Conservation (phyloP, 495 filamentous ascomycete species). For the Penicillium pulvis region DNA sequence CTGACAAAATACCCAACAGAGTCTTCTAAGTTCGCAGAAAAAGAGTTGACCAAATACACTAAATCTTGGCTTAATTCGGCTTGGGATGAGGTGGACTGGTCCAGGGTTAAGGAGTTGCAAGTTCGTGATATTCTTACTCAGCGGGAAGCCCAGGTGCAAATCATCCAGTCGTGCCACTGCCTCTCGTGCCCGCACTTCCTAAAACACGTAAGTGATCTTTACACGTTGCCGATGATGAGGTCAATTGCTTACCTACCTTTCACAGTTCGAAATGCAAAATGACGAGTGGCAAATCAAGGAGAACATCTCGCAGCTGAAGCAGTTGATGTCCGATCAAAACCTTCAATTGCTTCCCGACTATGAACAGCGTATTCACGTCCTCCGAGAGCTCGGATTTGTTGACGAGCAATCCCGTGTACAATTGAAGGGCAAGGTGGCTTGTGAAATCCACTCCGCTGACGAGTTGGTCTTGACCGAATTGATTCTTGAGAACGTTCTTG, state of each 20-base stretch:
- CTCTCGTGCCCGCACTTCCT: constrained; percentile 72
- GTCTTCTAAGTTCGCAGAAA: constrained; percentile 51
- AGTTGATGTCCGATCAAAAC: constrained; percentile 93
- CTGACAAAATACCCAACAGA: constrained; percentile 27
- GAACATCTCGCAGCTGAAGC: constrained; percentile 80
- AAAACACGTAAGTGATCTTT: constrained; percentile 68
- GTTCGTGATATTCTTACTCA: constrained; percentile 73
- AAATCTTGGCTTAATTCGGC: constrained; percentile 67
- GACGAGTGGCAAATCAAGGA: constrained; percentile 94
- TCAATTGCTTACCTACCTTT: constrained; percentile 1
- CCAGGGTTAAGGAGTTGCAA: constrained; percentile 73
- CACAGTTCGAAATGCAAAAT: constrained; percentile 83
- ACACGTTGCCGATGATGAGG: background rate
- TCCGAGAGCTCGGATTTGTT: constrained; percentile 88
- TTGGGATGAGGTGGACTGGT: constrained; percentile 89
- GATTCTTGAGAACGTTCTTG: constrained; percentile 92
- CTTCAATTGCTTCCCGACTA: constrained; percentile 97
- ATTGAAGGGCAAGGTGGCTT: constrained; percentile 97
- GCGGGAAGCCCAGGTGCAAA: constrained; percentile 60
- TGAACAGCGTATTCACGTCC: constrained; percentile 87
- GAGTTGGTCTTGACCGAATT: constrained; percentile 97
- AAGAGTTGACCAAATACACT: constrained; percentile 63
- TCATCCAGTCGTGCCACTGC: constrained; percentile 59
- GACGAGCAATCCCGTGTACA: constrained; percentile 82
- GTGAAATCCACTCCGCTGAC: constrained; percentile 96